phyloP scores from a whole-genome alignment of 495 filamentous ascomycete genomes.

The Neurospora discreta region DNA sequence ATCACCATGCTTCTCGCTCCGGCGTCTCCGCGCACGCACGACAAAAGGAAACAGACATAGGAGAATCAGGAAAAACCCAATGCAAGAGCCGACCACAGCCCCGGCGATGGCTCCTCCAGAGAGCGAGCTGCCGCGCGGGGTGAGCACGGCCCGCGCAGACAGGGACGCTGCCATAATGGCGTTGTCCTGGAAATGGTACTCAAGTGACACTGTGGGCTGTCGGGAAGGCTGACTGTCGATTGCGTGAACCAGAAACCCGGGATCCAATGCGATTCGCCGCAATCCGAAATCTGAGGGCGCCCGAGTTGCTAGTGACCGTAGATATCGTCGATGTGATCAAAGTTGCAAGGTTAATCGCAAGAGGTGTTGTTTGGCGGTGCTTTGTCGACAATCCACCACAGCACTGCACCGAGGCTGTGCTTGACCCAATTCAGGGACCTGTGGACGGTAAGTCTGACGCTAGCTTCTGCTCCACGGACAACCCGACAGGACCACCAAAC shows the following conservation, averaged over 20 bases:
- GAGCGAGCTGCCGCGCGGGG: conserved; percentile 16
- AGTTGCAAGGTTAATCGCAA: background rate
- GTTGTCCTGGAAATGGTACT: conserved; percentile 3
- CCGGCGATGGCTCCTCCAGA: conserved; percentile 24
- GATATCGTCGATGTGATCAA: background rate
- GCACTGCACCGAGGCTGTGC: background rate
- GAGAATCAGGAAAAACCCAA: conserved; percentile 21
- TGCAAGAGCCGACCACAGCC: conserved; percentile 23
- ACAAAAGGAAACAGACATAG: conserved; percentile 24
- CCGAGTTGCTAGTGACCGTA: background rate
- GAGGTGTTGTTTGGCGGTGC: background rate
- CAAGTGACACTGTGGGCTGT: background rate
- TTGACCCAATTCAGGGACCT: background rate
- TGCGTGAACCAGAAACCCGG: background rate
- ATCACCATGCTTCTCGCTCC: conserved; percentile 13
- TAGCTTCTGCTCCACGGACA: background rate
- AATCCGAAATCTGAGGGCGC: background rate
- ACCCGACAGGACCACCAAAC: background rate
- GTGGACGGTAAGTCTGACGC: background rate
- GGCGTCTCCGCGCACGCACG: conserved; percentile 18
- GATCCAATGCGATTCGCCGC: background rate
- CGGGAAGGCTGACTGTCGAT: background rate
- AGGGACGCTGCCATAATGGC: conserved; percentile 10
- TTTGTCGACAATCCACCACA: background rate
- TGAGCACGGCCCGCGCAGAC: conserved; percentile 16